Evolutionary conservation across 495 filamentous ascomycete genomes (phyloP), one percentile per base, ranked within the genome.

Genomic region (Aspergillus egyptiacus): DNA sequence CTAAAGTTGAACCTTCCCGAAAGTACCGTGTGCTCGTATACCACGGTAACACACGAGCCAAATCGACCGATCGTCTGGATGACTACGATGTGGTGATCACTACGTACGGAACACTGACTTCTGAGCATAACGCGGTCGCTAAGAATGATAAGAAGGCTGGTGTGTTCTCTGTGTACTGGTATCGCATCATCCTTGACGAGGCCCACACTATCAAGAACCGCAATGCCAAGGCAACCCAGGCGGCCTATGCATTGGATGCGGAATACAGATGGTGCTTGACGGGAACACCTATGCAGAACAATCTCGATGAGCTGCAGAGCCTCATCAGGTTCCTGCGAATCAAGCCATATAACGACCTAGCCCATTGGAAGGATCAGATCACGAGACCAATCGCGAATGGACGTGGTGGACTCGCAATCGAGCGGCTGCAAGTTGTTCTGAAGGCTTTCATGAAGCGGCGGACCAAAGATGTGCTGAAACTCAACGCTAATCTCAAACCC

Each of bases 181-280:
- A 89, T 62, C 86, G 93, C 15, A 81, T 96, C 50, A 91, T 98
- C 41, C 77, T 97, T 13, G 93, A 98, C 53, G 93, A 98, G 70
- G 93, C 93, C 3, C 93, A 96, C 66, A 94, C 86, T 0, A 97
- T 98, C 74, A 97, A 97, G 68, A 98, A 98, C 65, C 83, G 90
- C 19, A 95, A 93, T 59, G 90, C 93, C 13, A 98, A 98, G 68
- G 83, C 84, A 8, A 93, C 93, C 0, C 84, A 95, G 58, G 89
- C 91, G 14, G 85, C 81, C 42, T 98, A 80, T 63, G 84, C 85
- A 2, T 69, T 98, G 19, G 73, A 82, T 39, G 77, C 87, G 17
- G 83, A 89, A 57, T 95, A 94, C 63, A 76, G 93, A 46, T 98
- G 93, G 93, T 96, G 93, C 60, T 72, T 98, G 44, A 94, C 89